Evolutionary conservation across 768 basidiomycete genomes (phyloP).

Genomic region (Suillus hirtellus): DNA sequence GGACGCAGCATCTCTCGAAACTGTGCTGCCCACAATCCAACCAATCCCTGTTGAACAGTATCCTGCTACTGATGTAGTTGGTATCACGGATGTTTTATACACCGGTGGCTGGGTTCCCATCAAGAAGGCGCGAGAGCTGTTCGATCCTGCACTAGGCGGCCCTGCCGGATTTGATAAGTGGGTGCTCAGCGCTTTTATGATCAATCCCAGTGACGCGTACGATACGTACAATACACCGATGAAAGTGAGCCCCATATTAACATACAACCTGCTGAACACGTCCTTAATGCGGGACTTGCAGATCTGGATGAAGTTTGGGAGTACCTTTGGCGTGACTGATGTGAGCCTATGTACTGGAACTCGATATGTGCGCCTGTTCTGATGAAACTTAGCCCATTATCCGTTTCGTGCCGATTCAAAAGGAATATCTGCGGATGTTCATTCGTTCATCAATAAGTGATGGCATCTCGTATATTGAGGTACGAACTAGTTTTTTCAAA

Average conservation of each 20-base stretch:
- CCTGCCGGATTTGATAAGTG: constrained; percentile 44
- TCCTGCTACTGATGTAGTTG: constrained; percentile 16
- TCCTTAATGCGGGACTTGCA: constrained; percentile 4
- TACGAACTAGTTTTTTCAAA: constrained; percentile 39
- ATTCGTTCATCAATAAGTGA: constrained; percentile 43
- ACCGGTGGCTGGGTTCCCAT: constrained; percentile 38
- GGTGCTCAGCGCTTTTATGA: constrained; percentile 38
- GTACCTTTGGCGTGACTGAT: constrained; percentile 21
- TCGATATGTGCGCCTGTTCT: constrained; percentile 23
- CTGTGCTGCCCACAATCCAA: constrained; percentile 36
- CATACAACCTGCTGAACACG: neutral
- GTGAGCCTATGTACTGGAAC: constrained; percentile 24
- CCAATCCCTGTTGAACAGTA: constrained; percentile 29
- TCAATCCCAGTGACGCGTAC: constrained; percentile 46
- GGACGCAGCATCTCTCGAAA: constrained; percentile 23
- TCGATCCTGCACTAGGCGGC: constrained; percentile 37
- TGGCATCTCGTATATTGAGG: constrained; percentile 47
- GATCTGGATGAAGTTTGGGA: constrained; percentile 26
- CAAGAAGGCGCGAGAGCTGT: constrained; percentile 36
- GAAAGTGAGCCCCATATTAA: constrained; percentile 30
- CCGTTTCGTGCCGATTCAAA: constrained; percentile 25
- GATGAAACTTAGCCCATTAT: constrained; percentile 32
- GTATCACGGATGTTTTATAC: constrained; percentile 33
- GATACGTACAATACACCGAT: constrained; percentile 40
- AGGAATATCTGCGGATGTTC: constrained; percentile 29